phyloP scores from a whole-genome alignment of 2,329 filamentous ascomycete species.

The Berkeleyomyces basicola region DNA sequence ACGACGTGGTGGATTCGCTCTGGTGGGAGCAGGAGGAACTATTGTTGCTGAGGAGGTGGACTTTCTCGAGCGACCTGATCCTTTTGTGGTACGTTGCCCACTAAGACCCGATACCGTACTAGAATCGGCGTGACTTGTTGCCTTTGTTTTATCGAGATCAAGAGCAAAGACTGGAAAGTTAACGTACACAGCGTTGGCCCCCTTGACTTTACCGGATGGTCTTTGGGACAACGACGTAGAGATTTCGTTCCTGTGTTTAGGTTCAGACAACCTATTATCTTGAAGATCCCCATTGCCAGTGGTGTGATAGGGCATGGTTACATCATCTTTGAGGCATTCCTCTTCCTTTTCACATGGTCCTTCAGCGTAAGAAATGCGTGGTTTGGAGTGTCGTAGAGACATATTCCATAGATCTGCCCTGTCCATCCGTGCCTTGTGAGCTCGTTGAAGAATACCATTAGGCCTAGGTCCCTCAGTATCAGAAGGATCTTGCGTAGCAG shows the following conservation, averaged over 20 bases:
- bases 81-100: not conserved
- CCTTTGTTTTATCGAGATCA: too few species aligned
- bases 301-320: not conserved
- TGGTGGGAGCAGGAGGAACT: not conserved
- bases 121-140: not conserved
- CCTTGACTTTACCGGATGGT: too few species aligned
- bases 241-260: not conserved
- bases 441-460: not conserved
- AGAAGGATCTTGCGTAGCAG: too few species aligned
- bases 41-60: not conserved
- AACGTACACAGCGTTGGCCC: slow-evolving; percentile 24
- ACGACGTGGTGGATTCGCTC: not conserved
- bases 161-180: slow-evolving; percentile 11
- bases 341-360: slow-evolving; percentile 15
- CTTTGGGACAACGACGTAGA: not conserved
- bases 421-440: not conserved
- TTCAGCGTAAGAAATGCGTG: slow-evolving; percentile 15
- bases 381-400: slow-evolving; percentile 16
- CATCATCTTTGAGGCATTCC: slow-evolving; percentile 13
- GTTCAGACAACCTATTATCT: not conserved
- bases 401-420: not conserved
- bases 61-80: not conserved
- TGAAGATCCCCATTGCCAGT: slow-evolving; percentile 15
- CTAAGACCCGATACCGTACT: not conserved
- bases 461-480: too few species aligned